phyloP scores from a whole-genome alignment of 208 protist species.

The Wallacemonas sp. region DNA sequence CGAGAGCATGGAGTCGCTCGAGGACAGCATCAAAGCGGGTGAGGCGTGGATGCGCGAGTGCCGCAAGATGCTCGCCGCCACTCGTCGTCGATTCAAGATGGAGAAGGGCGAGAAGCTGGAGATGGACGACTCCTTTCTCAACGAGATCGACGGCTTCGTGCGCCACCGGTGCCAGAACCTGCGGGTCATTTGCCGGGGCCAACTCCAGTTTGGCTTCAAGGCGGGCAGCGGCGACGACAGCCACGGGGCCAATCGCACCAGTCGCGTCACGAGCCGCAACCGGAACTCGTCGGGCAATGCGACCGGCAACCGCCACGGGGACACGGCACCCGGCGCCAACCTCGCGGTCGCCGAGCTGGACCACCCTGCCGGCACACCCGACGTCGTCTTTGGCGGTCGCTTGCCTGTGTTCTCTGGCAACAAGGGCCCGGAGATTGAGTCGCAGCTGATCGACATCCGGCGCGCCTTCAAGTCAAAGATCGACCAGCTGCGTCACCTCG shows the following conservation, averaged over 20 bases:
- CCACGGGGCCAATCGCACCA: constrained; percentile 9
- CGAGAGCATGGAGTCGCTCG: constrained; percentile 87
- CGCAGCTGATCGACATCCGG: constrained; percentile 95
- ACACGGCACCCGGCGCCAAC: constrained; percentile 23
- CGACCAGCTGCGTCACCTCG: constrained; percentile 85
- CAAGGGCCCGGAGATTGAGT: constrained; percentile 94
- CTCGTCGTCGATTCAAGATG: constrained; percentile 63
- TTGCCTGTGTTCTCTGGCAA: constrained; percentile 95
- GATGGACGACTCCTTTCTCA: constrained; percentile 92
- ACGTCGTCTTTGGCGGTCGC: constrained; percentile 54
- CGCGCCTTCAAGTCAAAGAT: constrained; percentile 92
- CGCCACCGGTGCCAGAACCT: constrained; percentile 96
- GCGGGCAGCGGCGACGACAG: constrained; percentile 18
- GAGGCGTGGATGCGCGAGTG: constrained; percentile 94
- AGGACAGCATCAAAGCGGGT: constrained; percentile 89
- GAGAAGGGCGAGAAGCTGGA: constrained; percentile 92
- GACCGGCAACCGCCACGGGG: constrained; percentile 15
- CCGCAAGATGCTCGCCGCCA: constrained; percentile 84
- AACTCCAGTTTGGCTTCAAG: constrained; percentile 96
- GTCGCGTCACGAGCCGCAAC: constrained; percentile 16
- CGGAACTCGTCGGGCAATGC: constrained; percentile 18
- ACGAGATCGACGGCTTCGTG: constrained; percentile 98
- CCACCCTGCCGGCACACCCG: constrained; percentile 20
- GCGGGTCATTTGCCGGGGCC: constrained; percentile 96
- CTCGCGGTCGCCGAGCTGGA: constrained; percentile 78